Base-by-base conservation (phyloP, 2,329 filamentous ascomycete genomes). In the Pseudogymnoascus sp. region DNA sequence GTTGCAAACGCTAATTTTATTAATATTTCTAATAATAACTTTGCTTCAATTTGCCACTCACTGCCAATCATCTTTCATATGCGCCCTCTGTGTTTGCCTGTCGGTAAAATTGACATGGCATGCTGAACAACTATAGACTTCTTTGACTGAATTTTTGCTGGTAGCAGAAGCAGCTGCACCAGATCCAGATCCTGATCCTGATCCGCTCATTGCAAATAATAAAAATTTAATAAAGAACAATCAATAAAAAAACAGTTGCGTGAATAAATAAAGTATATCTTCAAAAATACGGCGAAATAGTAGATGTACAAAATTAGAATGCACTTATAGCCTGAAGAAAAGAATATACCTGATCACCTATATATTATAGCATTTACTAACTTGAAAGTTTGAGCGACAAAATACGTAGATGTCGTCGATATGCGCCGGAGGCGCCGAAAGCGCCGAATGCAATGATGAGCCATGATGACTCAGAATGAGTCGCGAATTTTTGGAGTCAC, bases 61-160 rank as follows among this genome's bases (percentile, higher is more conserved):
- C 50, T 56, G 50, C 50, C 50, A 56, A 56, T 56, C 50, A 18
- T 21, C 50, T 34, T 34, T 56, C 50, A 56, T 56, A 18, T 56
- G 50, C 10, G 25, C 50, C n/a, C 50, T 56, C 10, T 56, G 50
- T 34, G 50, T 56, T 34, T 56, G 50, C 50, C 50, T 31, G 10
- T 34, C 28, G 5, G 50, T 56, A 34, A 56, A 56, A 21, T n/a
- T 56, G 6, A 34, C 50, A 56, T 10, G 28, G 28, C 50, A 56
- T 56, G 50, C 50, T 25, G 50, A 56, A 31, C 50, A 56, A 14
- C 50, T 56, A 12, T 34, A 56, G n/a, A 56, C 50, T 56, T 56
- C 50, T 8, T 56, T 56, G 25, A 3, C 7, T 4, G 8, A 18
- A 1, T 34, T 34, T 34, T 56, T 25, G 50, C 50, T 56, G 25